Base-by-base conservation (phyloP, 106 monocot species). In the Dioscorea zingiberensis region DNA sequence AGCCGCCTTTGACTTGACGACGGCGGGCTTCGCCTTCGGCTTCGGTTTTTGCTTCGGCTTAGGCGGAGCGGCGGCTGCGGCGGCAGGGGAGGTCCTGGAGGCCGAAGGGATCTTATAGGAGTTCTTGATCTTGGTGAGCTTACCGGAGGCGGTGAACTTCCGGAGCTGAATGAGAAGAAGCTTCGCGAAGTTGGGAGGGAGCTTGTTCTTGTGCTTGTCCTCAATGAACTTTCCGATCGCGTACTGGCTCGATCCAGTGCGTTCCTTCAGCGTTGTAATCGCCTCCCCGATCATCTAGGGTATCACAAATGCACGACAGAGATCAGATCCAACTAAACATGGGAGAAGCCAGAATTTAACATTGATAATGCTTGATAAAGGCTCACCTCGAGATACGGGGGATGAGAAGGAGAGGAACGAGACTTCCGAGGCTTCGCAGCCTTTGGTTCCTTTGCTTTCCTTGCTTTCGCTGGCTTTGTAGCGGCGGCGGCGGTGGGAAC, bases 201-300 rank as follows among this genome's bases (percentile, higher is more conserved):
- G 77, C 16, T 81, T 55, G 14, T 56, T 64, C 72, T 73, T 80
- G 70, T 90, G 73, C 77, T 86, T 94, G 66, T 87, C 86, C 69
- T 94, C 86, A 17, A 90, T 47, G 73, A 79, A 84, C 75, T 90
- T 94, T n/a, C 62, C 64, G 45, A 94, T 94, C 25, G 94, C 90
- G 66, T 81, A 68, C 56, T 77, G 76, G 80, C 94, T 94, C 28
- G 94, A 94, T 14, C 94, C 94, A 2, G 84, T 80, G 65, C 77
- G 76, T 77, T 94, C 94, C 79, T 94, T 94, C 54, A 94, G 53
- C 6, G 84, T 27, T 0, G 61, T 17, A 30, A 94, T 80, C 61
- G 94, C 90, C 62, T 90, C 90, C 16, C 32, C 66, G 19, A 94
- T 70, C 94, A 94, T 94, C 94, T 94, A 59, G 19, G 27, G 27